These are phyloP conservation scores for Aspergillus calidoustus DNA, from an alignment of 2,329 filamentous ascomycete genomes.

Conservation along the genomic window DNA sequence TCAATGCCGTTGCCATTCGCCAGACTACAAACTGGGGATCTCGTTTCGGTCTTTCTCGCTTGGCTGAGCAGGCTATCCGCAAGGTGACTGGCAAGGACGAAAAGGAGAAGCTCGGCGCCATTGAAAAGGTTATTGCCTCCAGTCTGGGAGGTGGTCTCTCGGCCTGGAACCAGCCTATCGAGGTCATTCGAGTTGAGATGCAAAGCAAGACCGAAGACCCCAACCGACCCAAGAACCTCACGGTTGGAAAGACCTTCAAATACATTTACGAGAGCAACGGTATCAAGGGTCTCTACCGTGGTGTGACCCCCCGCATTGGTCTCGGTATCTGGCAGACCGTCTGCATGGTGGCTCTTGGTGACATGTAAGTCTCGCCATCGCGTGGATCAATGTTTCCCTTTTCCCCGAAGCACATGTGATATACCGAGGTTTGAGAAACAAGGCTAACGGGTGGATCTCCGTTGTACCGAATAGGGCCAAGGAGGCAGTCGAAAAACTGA, in stretches of 20 bases:
- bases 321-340: constrained; percentile 98
- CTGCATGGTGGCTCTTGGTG: constrained; percentile 98
- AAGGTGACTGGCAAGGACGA: constrained; percentile 77
- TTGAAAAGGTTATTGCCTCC: constrained; percentile 88
- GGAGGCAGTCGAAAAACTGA: constrained; percentile 68
- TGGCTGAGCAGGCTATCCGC: constrained; percentile 89
- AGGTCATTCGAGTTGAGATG: constrained; percentile 99
- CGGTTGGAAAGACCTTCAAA: constrained; percentile 75
- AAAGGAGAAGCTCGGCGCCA: constrained; percentile 73
- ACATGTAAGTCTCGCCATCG: constrained; percentile 71
- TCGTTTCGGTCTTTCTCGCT: constrained; percentile 88
- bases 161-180: constrained; percentile 99
- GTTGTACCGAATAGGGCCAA: constrained; percentile 58
- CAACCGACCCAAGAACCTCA: constrained; percentile 99
- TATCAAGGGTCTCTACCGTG: constrained; percentile 89
- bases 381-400: constrained; percentile 9
- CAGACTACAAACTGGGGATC: constrained; percentile 99
- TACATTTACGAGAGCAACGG: constrained; percentile 95
- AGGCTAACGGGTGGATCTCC: constrained; percentile 37
- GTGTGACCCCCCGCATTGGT: constrained; percentile 90
- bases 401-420: constrained; percentile 30
- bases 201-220: constrained; percentile 98
- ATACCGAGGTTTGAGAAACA: constrained; percentile 27
- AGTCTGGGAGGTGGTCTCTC: constrained; percentile 89
- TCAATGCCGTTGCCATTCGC: constrained; percentile 97